phyloP scores from a whole-genome alignment of 345 rosid genomes.

The Ceriops tagal region DNA sequence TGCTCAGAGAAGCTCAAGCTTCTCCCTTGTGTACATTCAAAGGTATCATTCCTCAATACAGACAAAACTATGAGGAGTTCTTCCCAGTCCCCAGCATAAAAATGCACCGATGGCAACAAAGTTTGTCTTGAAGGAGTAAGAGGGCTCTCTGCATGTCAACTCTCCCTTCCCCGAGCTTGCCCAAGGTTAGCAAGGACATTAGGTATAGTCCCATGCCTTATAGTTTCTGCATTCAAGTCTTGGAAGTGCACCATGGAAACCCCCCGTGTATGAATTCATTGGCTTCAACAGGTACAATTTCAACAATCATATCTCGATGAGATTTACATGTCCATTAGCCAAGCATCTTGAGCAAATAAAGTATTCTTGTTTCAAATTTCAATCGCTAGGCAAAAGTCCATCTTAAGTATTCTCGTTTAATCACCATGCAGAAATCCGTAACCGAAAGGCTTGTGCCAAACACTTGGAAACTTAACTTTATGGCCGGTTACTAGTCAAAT shows the following conservation, averaged over 20 bases:
- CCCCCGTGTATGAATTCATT: slow-evolving; percentile 46
- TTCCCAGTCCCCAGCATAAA: slow-evolving; percentile 95
- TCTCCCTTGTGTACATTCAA: slow-evolving; percentile 60
- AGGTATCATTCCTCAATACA: slow-evolving; percentile 56
- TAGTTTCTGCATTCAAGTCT: slow-evolving; percentile 73
- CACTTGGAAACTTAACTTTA: too few species aligned
- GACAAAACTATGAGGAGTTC: slow-evolving; percentile 84
- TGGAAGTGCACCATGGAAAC: slow-evolving; percentile 85
- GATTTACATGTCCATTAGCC: too few species aligned
- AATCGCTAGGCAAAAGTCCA: too few species aligned
- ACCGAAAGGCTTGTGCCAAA: too few species aligned
- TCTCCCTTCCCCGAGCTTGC: slow-evolving; percentile 83
- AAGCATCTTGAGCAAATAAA: too few species aligned
- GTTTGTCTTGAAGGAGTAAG: slow-evolving; percentile 86
- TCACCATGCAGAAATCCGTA: neutral
- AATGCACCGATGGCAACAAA: slow-evolving; percentile 66
- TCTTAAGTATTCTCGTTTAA: neutral
- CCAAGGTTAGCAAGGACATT: slow-evolving; percentile 91
- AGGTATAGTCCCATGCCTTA: slow-evolving; percentile 84
- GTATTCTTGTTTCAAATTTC: too few species aligned
- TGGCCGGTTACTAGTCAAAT: too few species aligned
- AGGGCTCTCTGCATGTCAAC: slow-evolving; percentile 78
- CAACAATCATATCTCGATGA: neutral
- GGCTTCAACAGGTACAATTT: neutral
- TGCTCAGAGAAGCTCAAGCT: slow-evolving; percentile 83